These are phyloP conservation scores for Pestalotiopsis sp. DNA, from an alignment of 2,329 filamentous ascomycete genomes.

Conservation along the genomic window DNA sequence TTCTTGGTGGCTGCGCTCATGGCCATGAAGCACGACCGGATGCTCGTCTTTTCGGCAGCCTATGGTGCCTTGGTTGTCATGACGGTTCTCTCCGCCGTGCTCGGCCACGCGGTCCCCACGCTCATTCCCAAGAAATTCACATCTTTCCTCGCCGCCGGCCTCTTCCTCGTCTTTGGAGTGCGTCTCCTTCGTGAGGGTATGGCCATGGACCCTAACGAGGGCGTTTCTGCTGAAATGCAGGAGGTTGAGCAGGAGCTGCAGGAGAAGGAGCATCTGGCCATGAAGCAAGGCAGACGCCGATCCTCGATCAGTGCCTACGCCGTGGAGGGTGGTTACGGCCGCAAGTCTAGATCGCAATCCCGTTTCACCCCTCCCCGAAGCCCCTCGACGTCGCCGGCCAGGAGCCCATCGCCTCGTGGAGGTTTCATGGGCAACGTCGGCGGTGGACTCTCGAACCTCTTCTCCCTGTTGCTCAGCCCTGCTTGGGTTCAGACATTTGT, in stretches of 20 bases:
- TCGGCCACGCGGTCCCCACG: constrained; percentile 90
- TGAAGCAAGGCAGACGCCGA: constrained; percentile 66
- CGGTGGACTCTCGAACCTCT: constrained; percentile 76
- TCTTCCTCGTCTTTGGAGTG: constrained; percentile 89
- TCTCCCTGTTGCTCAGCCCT: constrained; percentile 85
- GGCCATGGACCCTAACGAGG: constrained; percentile 86
- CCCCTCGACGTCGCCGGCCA: constrained; percentile 74
- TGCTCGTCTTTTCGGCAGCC: constrained; percentile 94
- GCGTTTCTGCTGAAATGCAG: constrained; percentile 95
- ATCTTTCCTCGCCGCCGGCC: constrained; percentile 78
- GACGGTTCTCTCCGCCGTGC: constrained; percentile 90
- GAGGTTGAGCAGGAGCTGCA: constrained; percentile 94
- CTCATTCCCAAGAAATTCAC: constrained; percentile 90
- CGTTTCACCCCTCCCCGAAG: constrained; percentile 80
- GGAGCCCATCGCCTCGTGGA: constrained; percentile 55
- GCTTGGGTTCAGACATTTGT: constrained; percentile 99
- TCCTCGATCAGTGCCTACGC: constrained; percentile 75
- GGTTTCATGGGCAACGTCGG: constrained; percentile 36
- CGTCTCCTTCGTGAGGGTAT: constrained; percentile 86
- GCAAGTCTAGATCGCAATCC: constrained; percentile 74
- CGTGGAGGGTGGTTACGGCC: constrained; percentile 78
- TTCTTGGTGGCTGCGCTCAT: constrained; percentile 96
- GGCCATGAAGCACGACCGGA: constrained; percentile 96
- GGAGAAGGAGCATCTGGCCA: constrained; percentile 82
- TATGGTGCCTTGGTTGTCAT: constrained; percentile 89